Conservation (phyloP, 441 rosid genomes). For the Daphne laureola region DNA sequence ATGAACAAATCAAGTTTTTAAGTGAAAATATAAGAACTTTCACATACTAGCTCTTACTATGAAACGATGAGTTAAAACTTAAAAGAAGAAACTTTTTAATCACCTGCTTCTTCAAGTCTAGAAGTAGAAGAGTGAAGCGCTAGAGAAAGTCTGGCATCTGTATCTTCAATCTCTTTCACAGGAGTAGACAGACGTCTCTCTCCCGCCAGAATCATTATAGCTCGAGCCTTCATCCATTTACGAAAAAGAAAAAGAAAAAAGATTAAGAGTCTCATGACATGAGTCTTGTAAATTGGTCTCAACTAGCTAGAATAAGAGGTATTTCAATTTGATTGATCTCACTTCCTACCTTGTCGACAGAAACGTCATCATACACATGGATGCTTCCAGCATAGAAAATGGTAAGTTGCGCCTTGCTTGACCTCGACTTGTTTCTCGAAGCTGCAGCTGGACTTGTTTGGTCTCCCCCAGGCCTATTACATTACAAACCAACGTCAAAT, state of each 20-base stretch:
- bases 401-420: conserved; percentile 26
- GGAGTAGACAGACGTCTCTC: conserved; percentile 21
- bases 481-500: neutral
- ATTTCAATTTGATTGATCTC: neutral
- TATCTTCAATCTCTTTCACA: conserved; percentile 6
- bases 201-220: conserved; percentile 30
- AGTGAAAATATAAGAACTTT: neutral
- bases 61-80: neutral
- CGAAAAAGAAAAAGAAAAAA: neutral
- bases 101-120: conserved; percentile 16
- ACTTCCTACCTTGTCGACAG: conserved; percentile 29
- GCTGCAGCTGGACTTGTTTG: neutral
- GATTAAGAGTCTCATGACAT: no score
- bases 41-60: no score
- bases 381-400: conserved; percentile 33
- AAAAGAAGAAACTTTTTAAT: neutral
- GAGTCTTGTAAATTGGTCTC: neutral
- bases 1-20: neutral
- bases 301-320: neutral
- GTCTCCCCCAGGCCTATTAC: conserved; percentile 11
- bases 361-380: conserved; percentile 30
- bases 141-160: conserved; percentile 6
- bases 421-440: no score
- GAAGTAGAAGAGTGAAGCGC: conserved; percentile 8
- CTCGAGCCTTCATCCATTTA: conserved; percentile 20